Conservation (phyloP, 2,329 filamentous ascomycete genomes). For the Xylariales sp. region DNA sequence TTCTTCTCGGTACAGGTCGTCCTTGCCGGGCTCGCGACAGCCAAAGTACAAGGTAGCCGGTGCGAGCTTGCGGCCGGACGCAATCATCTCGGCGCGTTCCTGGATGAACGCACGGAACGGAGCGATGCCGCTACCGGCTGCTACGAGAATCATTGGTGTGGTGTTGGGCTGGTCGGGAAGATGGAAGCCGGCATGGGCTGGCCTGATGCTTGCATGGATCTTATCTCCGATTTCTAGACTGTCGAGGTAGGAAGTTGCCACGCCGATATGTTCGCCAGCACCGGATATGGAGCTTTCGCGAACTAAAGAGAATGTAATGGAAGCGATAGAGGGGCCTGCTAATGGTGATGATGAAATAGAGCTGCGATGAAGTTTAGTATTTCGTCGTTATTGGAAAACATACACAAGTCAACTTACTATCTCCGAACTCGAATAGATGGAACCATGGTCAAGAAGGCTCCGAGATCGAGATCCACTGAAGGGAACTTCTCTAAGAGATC, state of each 20-base stretch:
- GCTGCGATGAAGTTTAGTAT: conserved; percentile 20
- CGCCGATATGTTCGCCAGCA: conserved; percentile 49
- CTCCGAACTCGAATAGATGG: conserved; percentile 75
- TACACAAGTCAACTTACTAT: too few relatives aligned
- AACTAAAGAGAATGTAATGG: conserved; percentile 66
- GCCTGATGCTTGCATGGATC: conserved; percentile 32
- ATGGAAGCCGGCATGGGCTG: conserved; percentile 37
- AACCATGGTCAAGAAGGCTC: conserved; percentile 65
- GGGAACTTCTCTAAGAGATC: conserved; percentile 66
- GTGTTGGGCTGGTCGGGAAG: conserved; percentile 40
- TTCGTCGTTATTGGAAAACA: too few relatives aligned
- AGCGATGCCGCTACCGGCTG: conserved; percentile 52
- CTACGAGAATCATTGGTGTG: conserved; percentile 47
- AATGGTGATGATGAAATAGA: conserved; percentile 74
- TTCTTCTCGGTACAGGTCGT: conserved; percentile 57
- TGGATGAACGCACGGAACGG: conserved; percentile 62
- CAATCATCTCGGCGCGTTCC: conserved; percentile 51
- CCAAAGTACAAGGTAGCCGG: conserved; percentile 64
- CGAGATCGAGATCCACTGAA: conserved; percentile 56
- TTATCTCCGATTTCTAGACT: conserved; percentile 38
- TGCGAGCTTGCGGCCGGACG: conserved; percentile 48
- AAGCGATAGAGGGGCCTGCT: conserved; percentile 48
- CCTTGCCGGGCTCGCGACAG: conserved; percentile 49
- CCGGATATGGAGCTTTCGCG: conserved; percentile 49
- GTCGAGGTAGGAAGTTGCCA: conserved; percentile 58